These are phyloP conservation scores for Penicillium nordicum DNA, from an alignment of 2,329 filamentous ascomycete species.

Conservation along the genomic window DNA sequence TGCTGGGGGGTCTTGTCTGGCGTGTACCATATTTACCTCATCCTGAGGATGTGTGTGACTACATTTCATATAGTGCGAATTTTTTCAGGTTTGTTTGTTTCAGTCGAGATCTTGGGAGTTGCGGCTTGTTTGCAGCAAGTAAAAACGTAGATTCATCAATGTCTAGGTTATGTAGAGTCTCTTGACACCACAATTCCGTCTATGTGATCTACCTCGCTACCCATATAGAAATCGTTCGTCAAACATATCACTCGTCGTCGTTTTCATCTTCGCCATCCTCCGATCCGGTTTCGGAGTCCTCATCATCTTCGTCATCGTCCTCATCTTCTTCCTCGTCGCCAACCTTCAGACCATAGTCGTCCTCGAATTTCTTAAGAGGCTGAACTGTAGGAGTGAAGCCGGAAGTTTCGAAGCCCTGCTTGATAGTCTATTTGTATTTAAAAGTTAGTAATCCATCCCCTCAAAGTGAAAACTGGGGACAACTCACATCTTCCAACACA, in stretches of 20 bases:
- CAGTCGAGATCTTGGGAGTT: background rate
- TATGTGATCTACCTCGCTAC: conserved; percentile 13
- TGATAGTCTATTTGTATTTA: conserved; percentile 58
- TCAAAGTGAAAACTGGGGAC: background rate
- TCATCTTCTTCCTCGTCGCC: conserved; percentile 59
- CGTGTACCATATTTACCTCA: conserved; percentile 24
- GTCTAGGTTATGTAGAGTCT: background rate
- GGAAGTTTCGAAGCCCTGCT: conserved; percentile 67
- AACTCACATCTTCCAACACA: conserved; percentile 75
- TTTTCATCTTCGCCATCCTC: conserved; percentile 48
- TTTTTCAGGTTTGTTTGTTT: conserved; percentile 6
- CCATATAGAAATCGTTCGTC: conserved; percentile 9
- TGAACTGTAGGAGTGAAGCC: conserved; percentile 77
- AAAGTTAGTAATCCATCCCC: conserved; percentile 1
- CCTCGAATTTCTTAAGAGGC: conserved; percentile 74
- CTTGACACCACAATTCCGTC: conserved; percentile 3
- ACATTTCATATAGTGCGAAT: conserved; percentile 10
- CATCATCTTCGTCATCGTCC: conserved; percentile 55
- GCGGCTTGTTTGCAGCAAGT: background rate
- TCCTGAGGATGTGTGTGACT: conserved; percentile 14
- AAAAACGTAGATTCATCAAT: conserved; percentile 4
- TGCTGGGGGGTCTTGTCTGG: conserved; percentile 12
- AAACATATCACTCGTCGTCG: conserved; percentile 29
- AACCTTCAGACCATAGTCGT: conserved; percentile 78
- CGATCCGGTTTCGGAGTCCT: conserved; percentile 45